phyloP scores from a whole-genome alignment of 73 alveolate genomes.

The Blepharisma stoltei region DNA sequence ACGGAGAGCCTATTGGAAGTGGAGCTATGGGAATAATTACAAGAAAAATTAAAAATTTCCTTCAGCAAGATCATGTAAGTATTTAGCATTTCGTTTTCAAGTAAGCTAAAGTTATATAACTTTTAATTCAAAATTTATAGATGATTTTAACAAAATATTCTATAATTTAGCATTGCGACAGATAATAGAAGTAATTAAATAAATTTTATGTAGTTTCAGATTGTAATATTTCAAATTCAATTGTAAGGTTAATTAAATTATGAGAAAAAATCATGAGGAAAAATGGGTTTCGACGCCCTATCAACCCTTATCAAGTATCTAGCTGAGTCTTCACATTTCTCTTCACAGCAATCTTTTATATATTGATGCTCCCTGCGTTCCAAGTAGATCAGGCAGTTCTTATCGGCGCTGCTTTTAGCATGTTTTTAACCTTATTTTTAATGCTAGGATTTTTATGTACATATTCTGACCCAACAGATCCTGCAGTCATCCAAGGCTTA shows the following conservation, averaged over 20 bases:
- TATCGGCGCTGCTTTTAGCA: not conserved
- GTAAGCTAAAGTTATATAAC: too few relatives aligned
- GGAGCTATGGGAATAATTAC: not conserved
- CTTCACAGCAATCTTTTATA: not conserved
- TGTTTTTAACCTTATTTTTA: constrained; percentile 1
- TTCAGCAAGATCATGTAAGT: not conserved
- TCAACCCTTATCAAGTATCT: constrained; percentile 32
- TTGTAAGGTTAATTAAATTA: too few relatives aligned
- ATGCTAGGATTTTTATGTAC: constrained; percentile 22
- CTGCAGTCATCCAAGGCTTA: not conserved
- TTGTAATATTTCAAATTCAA: too few relatives aligned
- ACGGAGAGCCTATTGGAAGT: not conserved
- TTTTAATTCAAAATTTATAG: too few relatives aligned
- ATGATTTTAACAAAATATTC: too few relatives aligned
- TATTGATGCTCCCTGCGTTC: not conserved
- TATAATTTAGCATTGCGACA: too few relatives aligned
- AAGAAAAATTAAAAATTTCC: not conserved
- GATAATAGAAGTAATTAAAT: too few relatives aligned
- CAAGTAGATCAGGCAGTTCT: not conserved
- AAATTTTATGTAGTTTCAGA: too few relatives aligned
- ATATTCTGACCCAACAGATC: constrained; percentile 9
- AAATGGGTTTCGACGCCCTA: constrained; percentile 42
- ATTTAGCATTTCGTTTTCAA: too few relatives aligned
- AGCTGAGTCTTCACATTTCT: constrained; percentile 34
- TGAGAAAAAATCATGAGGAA: not conserved